Conservation (phyloP, 2,329 filamentous ascomycete species). For the Sordariomycetes sp. region DNA sequence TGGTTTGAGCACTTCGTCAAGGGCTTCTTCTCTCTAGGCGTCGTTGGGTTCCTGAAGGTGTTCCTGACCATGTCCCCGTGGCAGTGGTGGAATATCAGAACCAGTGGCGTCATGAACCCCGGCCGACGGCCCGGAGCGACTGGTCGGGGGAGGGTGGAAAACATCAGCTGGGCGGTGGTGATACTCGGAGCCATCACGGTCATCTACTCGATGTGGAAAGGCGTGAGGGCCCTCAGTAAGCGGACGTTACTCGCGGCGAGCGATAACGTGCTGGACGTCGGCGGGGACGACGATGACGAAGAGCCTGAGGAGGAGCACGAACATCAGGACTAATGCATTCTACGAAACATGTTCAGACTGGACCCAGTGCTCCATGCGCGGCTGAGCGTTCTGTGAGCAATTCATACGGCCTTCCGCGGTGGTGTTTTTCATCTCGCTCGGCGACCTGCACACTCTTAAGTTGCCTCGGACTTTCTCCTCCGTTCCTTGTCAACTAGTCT, state of each 20-base stretch:
- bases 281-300: slow-evolving; percentile 42
- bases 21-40: slow-evolving; percentile 76
- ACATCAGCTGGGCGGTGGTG: slow-evolving; percentile 68
- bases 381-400: background rate
- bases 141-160: slow-evolving; percentile 65
- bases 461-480: slow-evolving; percentile 67
- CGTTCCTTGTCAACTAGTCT: slow-evolving; percentile 93
- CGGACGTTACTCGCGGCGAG: slow-evolving; percentile 63
- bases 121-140: slow-evolving; percentile 42
- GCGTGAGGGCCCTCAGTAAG: slow-evolving; percentile 60
- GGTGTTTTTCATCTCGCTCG: slow-evolving; percentile 5
- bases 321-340: slow-evolving; percentile 9
- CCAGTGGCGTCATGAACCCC: slow-evolving; percentile 36
- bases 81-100: slow-evolving; percentile 63
- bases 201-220: slow-evolving; percentile 73
- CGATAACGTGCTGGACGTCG: slow-evolving; percentile 74
- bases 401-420: background rate
- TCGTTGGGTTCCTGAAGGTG: slow-evolving; percentile 75
- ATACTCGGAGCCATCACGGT: slow-evolving; percentile 71
- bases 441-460: slow-evolving; percentile 81
- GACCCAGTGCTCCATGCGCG: background rate
- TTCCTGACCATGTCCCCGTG: slow-evolving; percentile 62
- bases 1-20: slow-evolving; percentile 83
- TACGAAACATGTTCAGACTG: background rate
- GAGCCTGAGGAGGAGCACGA: slow-evolving; percentile 20